A percentile compares a stretch with the other conserved stretches of the same genome.
phyloP scores from a whole-genome alignment of 345 rosid genomes.

The Eutrema yunnanense region DNA sequence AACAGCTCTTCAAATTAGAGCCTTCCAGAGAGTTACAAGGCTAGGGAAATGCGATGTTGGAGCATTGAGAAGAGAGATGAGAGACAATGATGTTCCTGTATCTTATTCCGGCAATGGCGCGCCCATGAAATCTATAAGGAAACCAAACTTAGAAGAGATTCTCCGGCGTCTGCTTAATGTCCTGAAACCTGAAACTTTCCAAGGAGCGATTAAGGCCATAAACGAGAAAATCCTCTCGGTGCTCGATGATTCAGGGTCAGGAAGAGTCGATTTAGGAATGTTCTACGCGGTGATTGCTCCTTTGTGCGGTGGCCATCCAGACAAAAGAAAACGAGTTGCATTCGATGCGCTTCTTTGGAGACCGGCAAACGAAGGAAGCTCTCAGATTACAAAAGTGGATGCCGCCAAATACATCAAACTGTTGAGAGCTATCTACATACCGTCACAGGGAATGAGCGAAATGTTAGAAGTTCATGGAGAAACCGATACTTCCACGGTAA shows the following conservation, averaged over 20 bases:
- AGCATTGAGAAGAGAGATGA: conserved; percentile 74
- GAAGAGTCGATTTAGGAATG: conserved; percentile 88
- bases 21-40: conserved; percentile 78
- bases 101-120: conserved; percentile 77
- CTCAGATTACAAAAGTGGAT: conserved; percentile 62
- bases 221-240: conserved; percentile 74
- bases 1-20: conserved; percentile 61
- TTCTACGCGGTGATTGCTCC: conserved; percentile 83
- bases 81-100: conserved; percentile 60
- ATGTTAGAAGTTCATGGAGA: conserved; percentile 64
- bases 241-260: conserved; percentile 69
- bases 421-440: conserved; percentile 67
- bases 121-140: conserved; percentile 79
- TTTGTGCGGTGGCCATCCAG: conserved; percentile 66
- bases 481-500: conserved; percentile 49
- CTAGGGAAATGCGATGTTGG: conserved; percentile 73
- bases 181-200: conserved; percentile 82
- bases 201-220: conserved; percentile 85
- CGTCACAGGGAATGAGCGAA: conserved; percentile 61
- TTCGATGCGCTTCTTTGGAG: conserved; percentile 89
- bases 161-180: conserved; percentile 59
- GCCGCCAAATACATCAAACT: conserved; percentile 56
- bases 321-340: conserved; percentile 66
- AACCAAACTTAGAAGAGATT: conserved; percentile 76
- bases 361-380: conserved; percentile 61